phyloP scores from a whole-genome alignment of 495 filamentous ascomycete species.

The Penicilliopsis zonata region DNA sequence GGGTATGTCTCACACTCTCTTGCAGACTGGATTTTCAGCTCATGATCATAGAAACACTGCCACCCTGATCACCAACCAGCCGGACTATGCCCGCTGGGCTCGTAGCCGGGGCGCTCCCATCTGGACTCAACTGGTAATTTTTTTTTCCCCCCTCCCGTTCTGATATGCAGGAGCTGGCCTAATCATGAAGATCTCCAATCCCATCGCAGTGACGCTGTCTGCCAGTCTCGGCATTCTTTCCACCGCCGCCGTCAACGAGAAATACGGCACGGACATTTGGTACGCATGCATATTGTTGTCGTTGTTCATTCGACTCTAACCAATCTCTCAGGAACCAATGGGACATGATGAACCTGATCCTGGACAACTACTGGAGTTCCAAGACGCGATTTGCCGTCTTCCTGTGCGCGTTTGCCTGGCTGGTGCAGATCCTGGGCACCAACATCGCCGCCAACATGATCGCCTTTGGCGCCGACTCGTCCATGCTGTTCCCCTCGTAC shows the following conservation, averaged over 20 bases:
- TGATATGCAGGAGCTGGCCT: background rate
- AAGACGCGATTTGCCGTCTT: constrained; percentile 24
- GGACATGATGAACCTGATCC: constrained; percentile 20
- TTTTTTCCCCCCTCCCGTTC: background rate
- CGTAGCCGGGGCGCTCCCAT: constrained; percentile 19
- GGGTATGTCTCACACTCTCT: constrained; percentile 3
- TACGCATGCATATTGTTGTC: background rate
- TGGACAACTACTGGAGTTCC: constrained; percentile 15
- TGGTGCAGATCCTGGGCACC: constrained; percentile 16
- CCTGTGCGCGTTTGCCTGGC: constrained; percentile 16
- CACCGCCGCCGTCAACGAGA: constrained; percentile 26
- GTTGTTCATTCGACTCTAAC: background rate
- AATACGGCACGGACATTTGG: constrained; percentile 21
- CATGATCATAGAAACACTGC: constrained; percentile 16
- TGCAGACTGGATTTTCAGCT: background rate
- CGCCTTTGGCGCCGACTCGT: constrained; percentile 16
- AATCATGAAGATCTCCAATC: constrained; percentile 14
- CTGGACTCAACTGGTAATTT: constrained; percentile 20
- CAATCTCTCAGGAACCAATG: constrained; percentile 15
- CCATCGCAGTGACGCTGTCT: constrained; percentile 25
- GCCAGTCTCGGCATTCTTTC: constrained; percentile 29
- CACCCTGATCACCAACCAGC: constrained; percentile 30
- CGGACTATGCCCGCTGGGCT: constrained; percentile 28
- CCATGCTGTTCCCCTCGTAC: constrained; percentile 21
- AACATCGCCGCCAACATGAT: constrained; percentile 25